Evolutionary conservation across 2,329 filamentous ascomycete species (phyloP).

Genomic region (Emmonsiellopsis sp.): DNA sequence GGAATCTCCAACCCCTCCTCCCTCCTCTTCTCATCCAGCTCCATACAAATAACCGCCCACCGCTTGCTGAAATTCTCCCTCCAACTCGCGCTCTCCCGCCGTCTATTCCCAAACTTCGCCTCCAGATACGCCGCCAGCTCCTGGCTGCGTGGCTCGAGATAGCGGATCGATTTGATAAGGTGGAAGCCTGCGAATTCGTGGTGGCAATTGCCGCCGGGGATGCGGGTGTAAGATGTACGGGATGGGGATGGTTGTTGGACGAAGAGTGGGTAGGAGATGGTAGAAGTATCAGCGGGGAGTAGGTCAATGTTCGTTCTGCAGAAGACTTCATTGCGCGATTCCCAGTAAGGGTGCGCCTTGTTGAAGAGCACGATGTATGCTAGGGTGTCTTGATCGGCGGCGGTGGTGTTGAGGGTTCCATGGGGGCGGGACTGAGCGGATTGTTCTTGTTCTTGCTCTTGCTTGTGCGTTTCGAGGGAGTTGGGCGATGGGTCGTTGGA

Average conservation of each 20-base stretch:
- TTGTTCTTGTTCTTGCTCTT: neutral
- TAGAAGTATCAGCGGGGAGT: neutral
- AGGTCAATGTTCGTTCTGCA: constrained; percentile 6
- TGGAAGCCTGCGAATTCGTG: constrained; percentile 4
- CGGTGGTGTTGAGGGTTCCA: constrained; percentile 2
- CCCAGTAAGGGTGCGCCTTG: constrained; percentile 5
- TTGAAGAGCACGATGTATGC: constrained; percentile 6
- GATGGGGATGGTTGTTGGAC: neutral
- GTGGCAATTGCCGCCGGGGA: neutral
- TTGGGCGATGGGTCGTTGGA: neutral
- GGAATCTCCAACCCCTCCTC: neutral
- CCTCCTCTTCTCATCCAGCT: neutral
- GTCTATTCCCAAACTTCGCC: neutral
- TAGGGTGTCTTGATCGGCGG: neutral
- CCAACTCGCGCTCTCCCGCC: neutral
- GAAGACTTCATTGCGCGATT: constrained; percentile 5
- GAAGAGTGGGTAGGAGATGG: constrained; percentile 6
- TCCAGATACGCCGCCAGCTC: constrained; percentile 4
- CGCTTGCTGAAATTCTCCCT: neutral
- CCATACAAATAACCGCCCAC: constrained; percentile 1
- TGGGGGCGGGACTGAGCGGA: neutral
- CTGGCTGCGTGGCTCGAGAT: constrained; percentile 3
- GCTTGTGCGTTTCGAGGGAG: neutral
- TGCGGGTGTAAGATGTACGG: neutral
- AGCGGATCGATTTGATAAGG: constrained; percentile 2